Percentiles rank a stretch among this genome's conserved stretches.
These are phyloP conservation scores for Fusarium bulbicola DNA, from an alignment of 2,329 filamentous ascomycete species.

Conservation along the genomic window DNA sequence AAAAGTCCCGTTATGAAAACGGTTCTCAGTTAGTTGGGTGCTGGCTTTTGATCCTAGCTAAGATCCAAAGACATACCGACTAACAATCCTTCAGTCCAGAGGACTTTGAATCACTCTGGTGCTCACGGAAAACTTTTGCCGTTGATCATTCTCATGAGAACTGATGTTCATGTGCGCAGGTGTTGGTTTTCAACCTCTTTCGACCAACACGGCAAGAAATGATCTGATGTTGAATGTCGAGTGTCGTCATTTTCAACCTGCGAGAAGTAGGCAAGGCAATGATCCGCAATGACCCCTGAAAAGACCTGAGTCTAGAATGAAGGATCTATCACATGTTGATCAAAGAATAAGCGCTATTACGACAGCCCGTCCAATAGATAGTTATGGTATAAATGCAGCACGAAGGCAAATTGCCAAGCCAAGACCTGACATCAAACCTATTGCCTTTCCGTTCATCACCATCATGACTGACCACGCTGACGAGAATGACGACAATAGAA, in stretches of 20 bases:
- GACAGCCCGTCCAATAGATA: background rate
- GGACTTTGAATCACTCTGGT: background rate
- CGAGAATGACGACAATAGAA: background rate
- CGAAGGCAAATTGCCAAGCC: no score
- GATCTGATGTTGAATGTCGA: background rate
- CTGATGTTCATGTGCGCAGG: background rate
- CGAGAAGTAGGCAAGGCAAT: background rate
- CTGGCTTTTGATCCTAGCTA: background rate
- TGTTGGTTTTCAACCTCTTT: background rate
- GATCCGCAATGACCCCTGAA: background rate
- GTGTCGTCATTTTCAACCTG: background rate
- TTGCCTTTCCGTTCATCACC: accelerated
- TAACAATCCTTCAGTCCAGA: accelerated
- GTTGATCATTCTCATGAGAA: background rate
- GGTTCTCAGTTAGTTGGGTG: background rate
- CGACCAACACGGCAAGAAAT: background rate
- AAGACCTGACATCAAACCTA: background rate
- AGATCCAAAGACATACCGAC: background rate
- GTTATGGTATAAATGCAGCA: background rate
- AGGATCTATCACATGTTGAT: background rate
- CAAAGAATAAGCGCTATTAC: background rate
- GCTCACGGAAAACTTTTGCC: background rate
- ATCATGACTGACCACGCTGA: background rate
- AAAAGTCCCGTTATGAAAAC: background rate
- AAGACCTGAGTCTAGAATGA: slow-evolving; percentile 7